Evolutionary conservation across 352 stramenopile genomes (phyloP).

Genomic region (Phytopythium cucurbitacearum): DNA sequence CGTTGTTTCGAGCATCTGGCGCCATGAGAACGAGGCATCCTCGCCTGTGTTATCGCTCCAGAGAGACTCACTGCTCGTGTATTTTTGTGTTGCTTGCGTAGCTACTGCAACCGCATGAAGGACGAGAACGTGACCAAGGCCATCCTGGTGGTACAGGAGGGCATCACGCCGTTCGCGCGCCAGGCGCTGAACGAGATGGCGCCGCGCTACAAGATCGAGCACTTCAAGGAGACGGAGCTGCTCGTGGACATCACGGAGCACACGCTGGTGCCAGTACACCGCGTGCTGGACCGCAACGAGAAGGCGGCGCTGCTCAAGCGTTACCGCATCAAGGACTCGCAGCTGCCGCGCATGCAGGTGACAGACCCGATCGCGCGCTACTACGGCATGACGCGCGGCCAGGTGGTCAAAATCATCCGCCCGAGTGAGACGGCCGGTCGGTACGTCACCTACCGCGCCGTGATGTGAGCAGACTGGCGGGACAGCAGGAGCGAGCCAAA

Average conservation of each 20-base stretch:
- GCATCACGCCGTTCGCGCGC: slow-evolving; percentile 97
- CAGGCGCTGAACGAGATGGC: slow-evolving; percentile 95
- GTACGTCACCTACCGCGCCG: slow-evolving; percentile 99
- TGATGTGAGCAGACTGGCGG: slow-evolving; percentile 83
- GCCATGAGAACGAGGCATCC: not conserved
- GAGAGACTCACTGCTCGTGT: not conserved
- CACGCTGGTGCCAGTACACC: slow-evolving; percentile 98
- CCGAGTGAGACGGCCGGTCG: slow-evolving; percentile 98
- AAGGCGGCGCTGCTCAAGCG: slow-evolving; percentile 97
- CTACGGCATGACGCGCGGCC: slow-evolving; percentile 93
- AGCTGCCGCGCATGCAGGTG: slow-evolving; percentile 98
- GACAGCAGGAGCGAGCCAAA: not conserved
- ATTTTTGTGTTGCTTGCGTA: slow-evolving; percentile 1
- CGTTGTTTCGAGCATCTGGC: slow-evolving; percentile 41
- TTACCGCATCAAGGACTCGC: slow-evolving; percentile 98
- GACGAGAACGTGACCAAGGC: slow-evolving; percentile 96
- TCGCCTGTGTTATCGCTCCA: slow-evolving; percentile 1
- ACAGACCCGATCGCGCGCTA: slow-evolving; percentile 99
- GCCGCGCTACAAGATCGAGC: slow-evolving; percentile 90
- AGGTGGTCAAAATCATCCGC: slow-evolving; percentile 99
- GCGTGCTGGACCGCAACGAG: slow-evolving; percentile 95
- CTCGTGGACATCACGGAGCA: slow-evolving; percentile 99
- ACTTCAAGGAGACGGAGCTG: slow-evolving; percentile 99
- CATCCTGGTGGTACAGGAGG: slow-evolving; percentile 96
- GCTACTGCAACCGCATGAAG: slow-evolving; percentile 96